Evolutionary conservation across 768 basidiomycete species (phyloP).

Genomic region (Termitomyces sp.): DNA sequence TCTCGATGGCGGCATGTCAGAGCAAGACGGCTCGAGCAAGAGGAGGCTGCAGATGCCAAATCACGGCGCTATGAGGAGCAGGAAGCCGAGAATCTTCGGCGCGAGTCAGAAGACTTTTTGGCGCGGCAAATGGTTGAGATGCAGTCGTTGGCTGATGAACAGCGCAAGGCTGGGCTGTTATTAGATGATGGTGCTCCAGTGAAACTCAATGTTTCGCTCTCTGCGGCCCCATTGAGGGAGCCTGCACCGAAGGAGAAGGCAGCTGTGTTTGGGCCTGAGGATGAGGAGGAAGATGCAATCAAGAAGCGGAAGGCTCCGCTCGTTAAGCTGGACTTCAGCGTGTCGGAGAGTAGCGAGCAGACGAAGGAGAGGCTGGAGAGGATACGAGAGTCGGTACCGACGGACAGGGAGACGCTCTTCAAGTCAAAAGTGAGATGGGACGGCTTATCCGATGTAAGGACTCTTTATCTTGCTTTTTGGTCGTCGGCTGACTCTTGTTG

Average conservation of each 20-base stretch:
- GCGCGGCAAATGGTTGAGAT: slow-evolving; percentile 95
- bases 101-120: slow-evolving; percentile 92
- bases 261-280: slow-evolving; percentile 73
- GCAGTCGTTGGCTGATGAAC: slow-evolving; percentile 87
- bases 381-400: slow-evolving; percentile 70
- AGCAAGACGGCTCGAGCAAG: slow-evolving; percentile 63
- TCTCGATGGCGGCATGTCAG: slow-evolving; percentile 83
- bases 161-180: slow-evolving; percentile 85
- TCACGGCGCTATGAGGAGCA: slow-evolving; percentile 81
- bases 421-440: slow-evolving; percentile 91
- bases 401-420: slow-evolving; percentile 75
- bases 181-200: slow-evolving; percentile 92
- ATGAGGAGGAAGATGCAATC: slow-evolving; percentile 84
- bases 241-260: slow-evolving; percentile 47
- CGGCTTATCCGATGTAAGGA: slow-evolving; percentile 78
- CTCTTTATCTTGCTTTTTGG: slow-evolving; percentile 2
- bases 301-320: slow-evolving; percentile 83
- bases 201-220: slow-evolving; percentile 75
- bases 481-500: slow-evolving; percentile 15
- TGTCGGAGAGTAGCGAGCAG: slow-evolving; percentile 76
- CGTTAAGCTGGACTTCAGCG: slow-evolving; percentile 89
- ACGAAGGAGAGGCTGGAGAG: slow-evolving; percentile 77
- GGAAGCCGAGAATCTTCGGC: slow-evolving; percentile 81
- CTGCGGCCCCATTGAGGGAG: slow-evolving; percentile 43
- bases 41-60: slow-evolving; percentile 81